A percentile compares a stretch with the other conserved stretches of the same genome.
These are phyloP conservation scores for Mrakia gelida DNA, from an alignment of 768 basidiomycete genomes.

Conservation along the genomic window DNA sequence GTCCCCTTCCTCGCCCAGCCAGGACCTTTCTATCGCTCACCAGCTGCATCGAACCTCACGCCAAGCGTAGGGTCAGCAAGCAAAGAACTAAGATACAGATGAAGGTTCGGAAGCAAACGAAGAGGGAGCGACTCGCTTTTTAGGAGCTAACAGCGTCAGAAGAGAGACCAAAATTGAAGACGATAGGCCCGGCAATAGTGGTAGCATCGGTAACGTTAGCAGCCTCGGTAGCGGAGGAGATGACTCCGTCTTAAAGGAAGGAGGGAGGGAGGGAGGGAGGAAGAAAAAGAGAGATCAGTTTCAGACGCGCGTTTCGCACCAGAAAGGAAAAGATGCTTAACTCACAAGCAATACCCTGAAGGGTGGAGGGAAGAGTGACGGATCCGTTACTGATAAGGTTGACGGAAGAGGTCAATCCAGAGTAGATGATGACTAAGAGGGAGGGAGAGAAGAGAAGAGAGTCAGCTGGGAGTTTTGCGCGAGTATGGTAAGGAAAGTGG, in stretches of 20 bases:
- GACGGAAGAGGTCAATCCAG: conserved; percentile 50
- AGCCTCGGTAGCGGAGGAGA: conserved; percentile 46
- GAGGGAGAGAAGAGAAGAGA: too few relatives aligned
- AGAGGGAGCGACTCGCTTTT: not conserved
- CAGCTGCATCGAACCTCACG: too few relatives aligned
- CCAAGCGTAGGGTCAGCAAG: not conserved
- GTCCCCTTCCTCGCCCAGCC: too few relatives aligned
- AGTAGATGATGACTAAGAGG: conserved; percentile 50
- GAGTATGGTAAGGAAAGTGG: too few relatives aligned
- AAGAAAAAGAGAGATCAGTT: not conserved
- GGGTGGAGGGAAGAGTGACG: conserved; percentile 12
- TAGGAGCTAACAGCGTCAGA: conserved; percentile 10
- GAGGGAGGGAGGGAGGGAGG: not conserved
- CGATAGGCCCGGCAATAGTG: conserved; percentile 58
- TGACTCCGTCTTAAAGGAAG: conserved; percentile 45
- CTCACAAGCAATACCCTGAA: conserved; percentile 50
- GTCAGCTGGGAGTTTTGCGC: too few relatives aligned
- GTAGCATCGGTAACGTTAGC: conserved; percentile 49
- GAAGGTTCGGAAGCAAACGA: not conserved
- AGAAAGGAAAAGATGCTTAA: too few relatives aligned
- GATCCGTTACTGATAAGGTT: conserved; percentile 43
- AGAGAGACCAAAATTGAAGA: conserved; percentile 40
- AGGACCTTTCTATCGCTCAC: too few relatives aligned
- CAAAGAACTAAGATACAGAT: not conserved
- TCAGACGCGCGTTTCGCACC: too few relatives aligned